Evolutionary conservation across 495 filamentous ascomycete species (phyloP).

Genomic region (Parathielavia appendiculata): DNA sequence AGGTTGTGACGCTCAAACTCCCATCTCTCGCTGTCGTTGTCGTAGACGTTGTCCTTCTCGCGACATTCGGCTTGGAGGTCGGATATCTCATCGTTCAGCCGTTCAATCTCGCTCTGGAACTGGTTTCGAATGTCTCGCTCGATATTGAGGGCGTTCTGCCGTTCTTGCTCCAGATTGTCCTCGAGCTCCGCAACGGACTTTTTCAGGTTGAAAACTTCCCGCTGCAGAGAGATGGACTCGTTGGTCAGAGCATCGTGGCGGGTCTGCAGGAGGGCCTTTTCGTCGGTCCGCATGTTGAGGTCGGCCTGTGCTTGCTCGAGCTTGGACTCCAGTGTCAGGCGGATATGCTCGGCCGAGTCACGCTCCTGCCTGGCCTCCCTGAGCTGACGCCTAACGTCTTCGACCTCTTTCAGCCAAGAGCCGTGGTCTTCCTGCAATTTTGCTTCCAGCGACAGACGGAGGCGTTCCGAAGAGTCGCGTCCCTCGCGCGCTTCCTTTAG

Average conservation of each 20-base stretch:
- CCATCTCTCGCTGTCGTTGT: constrained; percentile 68
- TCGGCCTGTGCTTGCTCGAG: constrained; percentile 55
- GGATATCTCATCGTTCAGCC: constrained; percentile 59
- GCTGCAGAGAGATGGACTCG: constrained; percentile 63
- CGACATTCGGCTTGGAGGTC: constrained; percentile 65
- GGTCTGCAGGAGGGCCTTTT: constrained; percentile 65
- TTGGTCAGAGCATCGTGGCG: constrained; percentile 64
- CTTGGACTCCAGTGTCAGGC: constrained; percentile 51
- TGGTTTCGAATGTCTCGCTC: constrained; percentile 53
- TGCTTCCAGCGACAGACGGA: constrained; percentile 40
- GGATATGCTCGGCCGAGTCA: constrained; percentile 58
- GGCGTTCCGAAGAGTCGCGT: constrained; percentile 36
- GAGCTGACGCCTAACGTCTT: constrained; percentile 52
- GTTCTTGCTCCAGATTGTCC: constrained; percentile 54
- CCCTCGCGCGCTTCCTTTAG: constrained; percentile 41
- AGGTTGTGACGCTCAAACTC: constrained; percentile 58
- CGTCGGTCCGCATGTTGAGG: constrained; percentile 52
- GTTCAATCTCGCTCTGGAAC: constrained; percentile 59
- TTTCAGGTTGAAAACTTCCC: constrained; percentile 54
- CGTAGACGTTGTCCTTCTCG: constrained; percentile 65
- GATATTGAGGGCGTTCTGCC: constrained; percentile 52
- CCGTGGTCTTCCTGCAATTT: constrained; percentile 53
- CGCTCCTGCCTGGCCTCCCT: constrained; percentile 58
- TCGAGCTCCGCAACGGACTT: constrained; percentile 55
- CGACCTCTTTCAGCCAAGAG: constrained; percentile 35